A percentile compares a stretch with the other conserved stretches of the same genome.
phyloP scores from a whole-genome alignment of 176 grass and related monocot genomes.

The Urochloa ruziziensis region DNA sequence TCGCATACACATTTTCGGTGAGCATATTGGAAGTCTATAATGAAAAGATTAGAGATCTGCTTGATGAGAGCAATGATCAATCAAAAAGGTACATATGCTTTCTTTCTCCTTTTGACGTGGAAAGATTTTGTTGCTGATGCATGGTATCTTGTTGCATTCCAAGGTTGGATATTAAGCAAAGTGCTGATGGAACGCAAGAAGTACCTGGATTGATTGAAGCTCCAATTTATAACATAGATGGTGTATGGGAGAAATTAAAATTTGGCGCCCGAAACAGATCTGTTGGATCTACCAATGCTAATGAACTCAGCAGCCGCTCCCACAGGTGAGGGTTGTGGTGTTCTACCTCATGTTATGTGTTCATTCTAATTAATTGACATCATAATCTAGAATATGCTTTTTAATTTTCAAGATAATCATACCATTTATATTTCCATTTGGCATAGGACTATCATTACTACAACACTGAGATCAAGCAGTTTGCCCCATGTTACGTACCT shows the following conservation, averaged over 20 bases:
- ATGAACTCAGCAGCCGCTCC: slow-evolving; percentile 94
- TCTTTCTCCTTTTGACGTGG: not conserved
- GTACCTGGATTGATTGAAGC: slow-evolving; percentile 74
- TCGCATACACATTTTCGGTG: no score
- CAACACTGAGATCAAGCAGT: not conserved
- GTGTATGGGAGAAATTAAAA: slow-evolving; percentile 80
- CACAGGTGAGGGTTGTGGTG: slow-evolving; percentile 47
- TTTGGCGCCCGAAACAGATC: slow-evolving; percentile 77
- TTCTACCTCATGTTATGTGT: not conserved
- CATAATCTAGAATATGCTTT: not conserved
- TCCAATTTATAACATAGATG: slow-evolving; percentile 55
- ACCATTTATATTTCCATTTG: not conserved
- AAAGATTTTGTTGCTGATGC: not conserved
- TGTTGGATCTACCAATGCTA: slow-evolving; percentile 81
- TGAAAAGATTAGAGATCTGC: no score
- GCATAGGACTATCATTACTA: not conserved
- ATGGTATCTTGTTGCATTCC: slow-evolving; percentile 33
- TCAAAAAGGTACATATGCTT: slow-evolving; percentile 44
- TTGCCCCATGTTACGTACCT: no score
- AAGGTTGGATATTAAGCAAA: slow-evolving; percentile 94
- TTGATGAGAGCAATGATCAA: no score
- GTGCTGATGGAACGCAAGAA: slow-evolving; percentile 76
- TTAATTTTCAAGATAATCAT: not conserved
- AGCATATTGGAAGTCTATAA: no score
- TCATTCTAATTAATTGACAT: slow-evolving; percentile 11